These are phyloP conservation scores for Verticillium tricorpus DNA, from an alignment of 2,329 filamentous ascomycete species.

Conservation along the genomic window DNA sequence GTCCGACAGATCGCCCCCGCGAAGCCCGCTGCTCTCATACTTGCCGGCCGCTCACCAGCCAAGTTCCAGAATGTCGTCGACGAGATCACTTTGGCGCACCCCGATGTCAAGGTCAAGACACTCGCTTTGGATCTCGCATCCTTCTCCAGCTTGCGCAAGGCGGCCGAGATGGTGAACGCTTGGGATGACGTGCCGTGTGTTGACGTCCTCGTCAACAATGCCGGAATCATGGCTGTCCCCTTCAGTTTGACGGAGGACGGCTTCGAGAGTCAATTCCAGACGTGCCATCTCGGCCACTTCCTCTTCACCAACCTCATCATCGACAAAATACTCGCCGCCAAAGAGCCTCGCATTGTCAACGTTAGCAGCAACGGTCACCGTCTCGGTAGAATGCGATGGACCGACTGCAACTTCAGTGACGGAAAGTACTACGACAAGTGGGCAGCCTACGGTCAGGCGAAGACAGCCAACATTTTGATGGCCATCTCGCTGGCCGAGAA, in stretches of 20 bases:
- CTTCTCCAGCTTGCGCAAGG: conserved; percentile 30
- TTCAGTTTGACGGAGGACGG: conserved; percentile 28
- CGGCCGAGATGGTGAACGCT: conserved; percentile 28
- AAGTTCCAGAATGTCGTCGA: conserved; percentile 35
- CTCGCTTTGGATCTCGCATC: conserved; percentile 36
- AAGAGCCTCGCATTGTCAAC: conserved; percentile 32
- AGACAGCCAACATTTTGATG: conserved; percentile 25
- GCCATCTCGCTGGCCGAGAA: conserved; percentile 24
- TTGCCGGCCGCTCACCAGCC: conserved; percentile 36
- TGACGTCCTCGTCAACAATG: conserved; percentile 38
- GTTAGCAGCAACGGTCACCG: conserved; percentile 39
- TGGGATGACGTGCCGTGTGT: conserved; percentile 27
- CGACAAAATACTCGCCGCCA: conserved; percentile 20
- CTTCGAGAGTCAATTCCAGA: conserved; percentile 31
- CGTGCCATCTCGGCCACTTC: conserved; percentile 34
- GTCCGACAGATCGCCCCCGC: conserved; percentile 31
- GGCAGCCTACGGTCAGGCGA: conserved; percentile 21
- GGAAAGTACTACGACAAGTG: conserved; percentile 17
- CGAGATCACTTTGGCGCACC: conserved; percentile 24
- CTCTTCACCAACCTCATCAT: conserved; percentile 33
- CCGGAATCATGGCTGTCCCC: conserved; percentile 34
- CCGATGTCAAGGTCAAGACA: conserved; percentile 25
- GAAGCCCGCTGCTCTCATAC: conserved; percentile 35
- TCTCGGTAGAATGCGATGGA: conserved; percentile 34
- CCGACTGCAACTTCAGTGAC: conserved; percentile 36